These are phyloP conservation scores for Aspergillus indologenus DNA, from an alignment of 495 filamentous ascomycete species.

Conservation along the genomic window DNA sequence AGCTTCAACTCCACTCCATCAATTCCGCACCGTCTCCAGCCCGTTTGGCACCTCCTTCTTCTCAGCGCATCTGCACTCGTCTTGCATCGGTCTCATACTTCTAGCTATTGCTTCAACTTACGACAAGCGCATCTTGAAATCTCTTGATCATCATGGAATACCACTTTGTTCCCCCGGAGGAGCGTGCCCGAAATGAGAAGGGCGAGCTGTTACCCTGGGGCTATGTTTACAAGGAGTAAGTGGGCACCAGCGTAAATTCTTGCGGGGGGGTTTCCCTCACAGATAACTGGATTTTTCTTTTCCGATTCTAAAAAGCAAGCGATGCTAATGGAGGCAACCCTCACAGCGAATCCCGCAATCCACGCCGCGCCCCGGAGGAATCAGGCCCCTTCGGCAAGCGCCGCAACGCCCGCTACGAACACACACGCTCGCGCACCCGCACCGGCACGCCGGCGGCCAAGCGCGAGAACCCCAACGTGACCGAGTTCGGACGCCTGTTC, in stretches of 20 bases:
- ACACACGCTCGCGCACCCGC: constrained; percentile 52
- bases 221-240: constrained; percentile 59
- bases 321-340: no score
- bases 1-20: neutral
- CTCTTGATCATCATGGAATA: constrained; percentile 65
- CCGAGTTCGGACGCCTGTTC: constrained; percentile 49
- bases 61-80: no score
- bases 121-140: no score
- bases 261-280: no score
- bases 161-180: constrained; percentile 62
- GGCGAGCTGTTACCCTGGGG: constrained; percentile 60
- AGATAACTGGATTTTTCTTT: no score
- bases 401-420: constrained; percentile 49
- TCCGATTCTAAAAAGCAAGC: no score
- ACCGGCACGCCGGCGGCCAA: constrained; percentile 58
- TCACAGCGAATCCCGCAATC: constrained; percentile 43
- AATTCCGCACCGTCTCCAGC: neutral
- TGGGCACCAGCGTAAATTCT: constrained; percentile 11
- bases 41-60: no score
- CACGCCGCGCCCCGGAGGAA: constrained; percentile 55
- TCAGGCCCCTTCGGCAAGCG: constrained; percentile 61
- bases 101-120: no score
- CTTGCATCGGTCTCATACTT: no score
- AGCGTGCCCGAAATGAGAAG: constrained; percentile 58
- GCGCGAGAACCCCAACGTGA: constrained; percentile 52